Conservation (phyloP, 352 stramenopile species). For the Pythium folliculosum region DNA sequence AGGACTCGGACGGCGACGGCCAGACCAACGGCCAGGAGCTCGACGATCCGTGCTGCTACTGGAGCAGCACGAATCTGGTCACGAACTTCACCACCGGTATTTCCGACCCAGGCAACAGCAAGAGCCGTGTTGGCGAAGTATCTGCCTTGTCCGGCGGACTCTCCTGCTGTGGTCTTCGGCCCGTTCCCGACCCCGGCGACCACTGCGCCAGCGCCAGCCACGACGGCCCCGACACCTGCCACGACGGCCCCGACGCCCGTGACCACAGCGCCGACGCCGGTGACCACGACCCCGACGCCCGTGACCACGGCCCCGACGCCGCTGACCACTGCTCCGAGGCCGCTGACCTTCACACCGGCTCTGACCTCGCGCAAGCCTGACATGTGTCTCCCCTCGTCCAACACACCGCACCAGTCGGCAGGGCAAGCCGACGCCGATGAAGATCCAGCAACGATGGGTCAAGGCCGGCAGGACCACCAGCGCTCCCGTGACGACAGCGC, state of each 20-base stretch:
- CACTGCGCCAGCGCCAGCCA: background rate
- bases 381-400: no score
- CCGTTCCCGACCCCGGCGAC: background rate
- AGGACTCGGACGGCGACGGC: constrained; percentile 57
- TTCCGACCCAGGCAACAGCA: constrained; percentile 26
- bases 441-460: no score
- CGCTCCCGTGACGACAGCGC: no score
- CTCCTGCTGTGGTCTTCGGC: background rate
- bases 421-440: no score
- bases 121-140: constrained; percentile 3
- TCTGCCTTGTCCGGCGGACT: constrained; percentile 1
- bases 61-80: constrained; percentile 9
- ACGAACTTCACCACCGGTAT: constrained; percentile 13
- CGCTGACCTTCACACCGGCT: no score
- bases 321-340: no score
- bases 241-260: background rate
- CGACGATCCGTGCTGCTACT: constrained; percentile 54
- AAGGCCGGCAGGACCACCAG: no score
- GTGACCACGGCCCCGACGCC: no score
- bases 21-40: constrained; percentile 65
- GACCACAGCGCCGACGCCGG: no score
- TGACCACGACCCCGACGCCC: no score
- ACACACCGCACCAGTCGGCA: no score
- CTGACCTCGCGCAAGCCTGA: no score
- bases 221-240: background rate